phyloP scores from a whole-genome alignment of 1,139 yeast species.

The Blastobotrys elegans region DNA sequence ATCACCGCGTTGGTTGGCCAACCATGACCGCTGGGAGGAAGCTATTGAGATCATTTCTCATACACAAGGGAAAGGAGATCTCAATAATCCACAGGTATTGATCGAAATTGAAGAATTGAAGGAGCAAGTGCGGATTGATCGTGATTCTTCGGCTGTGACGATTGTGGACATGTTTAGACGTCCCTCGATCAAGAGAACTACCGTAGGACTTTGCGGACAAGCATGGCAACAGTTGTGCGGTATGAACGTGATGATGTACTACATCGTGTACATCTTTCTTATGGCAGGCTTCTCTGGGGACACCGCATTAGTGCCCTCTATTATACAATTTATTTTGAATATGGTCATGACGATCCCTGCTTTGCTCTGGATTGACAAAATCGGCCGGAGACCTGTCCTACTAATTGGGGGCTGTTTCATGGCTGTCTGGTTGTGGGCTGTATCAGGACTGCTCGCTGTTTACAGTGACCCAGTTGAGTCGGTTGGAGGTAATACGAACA shows the following conservation, averaged over 20 bases:
- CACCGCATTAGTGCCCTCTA: constrained; percentile 44
- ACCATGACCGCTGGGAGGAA: constrained; percentile 61
- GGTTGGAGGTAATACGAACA: constrained; percentile 41
- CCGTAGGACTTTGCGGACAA: constrained; percentile 54
- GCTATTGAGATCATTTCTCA: constrained; percentile 49
- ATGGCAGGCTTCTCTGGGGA: constrained; percentile 37
- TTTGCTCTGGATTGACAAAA: constrained; percentile 44
- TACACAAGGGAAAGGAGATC: constrained; percentile 50
- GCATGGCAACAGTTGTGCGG: constrained; percentile 72
- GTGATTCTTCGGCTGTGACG: constrained; percentile 25
- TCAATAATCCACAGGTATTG: constrained; percentile 48
- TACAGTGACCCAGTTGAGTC: constrained; percentile 32
- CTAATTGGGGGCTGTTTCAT: constrained; percentile 40
- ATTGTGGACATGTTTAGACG: constrained; percentile 46
- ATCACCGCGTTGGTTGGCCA: constrained; percentile 71
- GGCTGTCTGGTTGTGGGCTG: constrained; percentile 42
- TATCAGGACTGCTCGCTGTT: constrained; percentile 41
- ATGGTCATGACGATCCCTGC: constrained; percentile 40
- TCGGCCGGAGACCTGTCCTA: constrained; percentile 50
- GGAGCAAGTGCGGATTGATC: constrained; percentile 38
- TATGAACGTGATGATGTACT: constrained; percentile 58
- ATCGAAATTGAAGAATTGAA: constrained; percentile 57
- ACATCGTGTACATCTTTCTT: constrained; percentile 36
- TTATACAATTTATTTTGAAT: constrained; percentile 51
- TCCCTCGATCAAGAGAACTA: constrained; percentile 47